A percentile compares a stretch with the other conserved stretches of the same genome.
Evolutionary conservation across 305 asterid genomes (phyloP).

Genomic region (Lippia alba): DNA sequence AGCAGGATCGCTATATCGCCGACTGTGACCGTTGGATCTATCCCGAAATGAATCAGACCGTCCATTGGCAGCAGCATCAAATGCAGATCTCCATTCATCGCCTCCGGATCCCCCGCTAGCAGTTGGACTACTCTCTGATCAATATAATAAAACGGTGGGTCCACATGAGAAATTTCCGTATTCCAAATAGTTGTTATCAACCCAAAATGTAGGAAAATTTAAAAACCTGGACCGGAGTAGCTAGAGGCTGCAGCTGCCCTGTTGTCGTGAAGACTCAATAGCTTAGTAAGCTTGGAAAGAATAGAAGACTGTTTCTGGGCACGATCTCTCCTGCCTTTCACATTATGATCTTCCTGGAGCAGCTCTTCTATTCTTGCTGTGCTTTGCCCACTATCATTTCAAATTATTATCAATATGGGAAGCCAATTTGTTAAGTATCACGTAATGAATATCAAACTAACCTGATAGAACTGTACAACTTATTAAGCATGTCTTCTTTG

Average conservation of each 20-base stretch:
- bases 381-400: slow-evolving; percentile 57
- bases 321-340: slow-evolving; percentile 65
- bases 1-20: slow-evolving; percentile 76
- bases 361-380: slow-evolving; percentile 69
- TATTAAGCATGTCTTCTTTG: slow-evolving; percentile 83
- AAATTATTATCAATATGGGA: slow-evolving; percentile 7
- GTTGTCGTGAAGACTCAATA: slow-evolving; percentile 72
- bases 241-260: slow-evolving; percentile 72
- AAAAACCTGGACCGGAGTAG: slow-evolving; percentile 58
- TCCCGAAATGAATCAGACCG: slow-evolving; percentile 53
- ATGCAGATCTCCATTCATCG: slow-evolving; percentile 97
- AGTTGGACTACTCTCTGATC: slow-evolving; percentile 86
- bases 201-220: not conserved
- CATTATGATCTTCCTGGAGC: slow-evolving; percentile 72
- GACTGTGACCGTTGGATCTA: slow-evolving; percentile 79
- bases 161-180: not conserved
- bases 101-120: slow-evolving; percentile 72
- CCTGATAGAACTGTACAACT: slow-evolving; percentile 78
- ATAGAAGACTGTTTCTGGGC: slow-evolving; percentile 66
- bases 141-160: slow-evolving; percentile 6
- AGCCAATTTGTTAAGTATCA: not conserved
- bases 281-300: slow-evolving; percentile 68
- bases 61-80: slow-evolving; percentile 90
- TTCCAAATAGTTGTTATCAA: not conserved
- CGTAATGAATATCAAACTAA: slow-evolving; percentile 16